Conservation (phyloP, 768 basidiomycete genomes). For the Lentinula edodes region DNA sequence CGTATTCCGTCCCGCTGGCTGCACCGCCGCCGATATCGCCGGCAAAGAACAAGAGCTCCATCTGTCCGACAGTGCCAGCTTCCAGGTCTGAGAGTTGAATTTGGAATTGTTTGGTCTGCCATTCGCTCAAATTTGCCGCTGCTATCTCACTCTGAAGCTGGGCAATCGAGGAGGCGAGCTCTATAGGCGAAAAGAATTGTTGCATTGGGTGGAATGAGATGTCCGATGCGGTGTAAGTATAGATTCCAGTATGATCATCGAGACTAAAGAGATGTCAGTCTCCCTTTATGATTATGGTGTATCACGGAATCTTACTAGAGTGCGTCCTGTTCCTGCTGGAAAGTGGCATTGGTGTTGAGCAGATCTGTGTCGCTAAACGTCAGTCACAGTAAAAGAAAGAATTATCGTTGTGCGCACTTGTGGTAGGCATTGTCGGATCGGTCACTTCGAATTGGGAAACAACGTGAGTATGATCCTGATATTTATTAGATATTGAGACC, state of each 20-base stretch:
- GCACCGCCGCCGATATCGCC: background rate
- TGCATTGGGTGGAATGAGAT: slow-evolving; percentile 2
- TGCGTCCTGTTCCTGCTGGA: background rate
- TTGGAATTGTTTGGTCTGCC: background rate
- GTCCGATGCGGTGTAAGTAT: background rate
- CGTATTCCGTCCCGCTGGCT: background rate
- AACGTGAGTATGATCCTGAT: background rate
- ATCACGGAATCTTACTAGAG: background rate
- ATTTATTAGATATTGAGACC: background rate
- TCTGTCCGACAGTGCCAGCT: background rate
- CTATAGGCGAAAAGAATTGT: background rate
- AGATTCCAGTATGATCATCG: slow-evolving; percentile 1
- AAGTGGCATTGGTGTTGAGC: background rate
- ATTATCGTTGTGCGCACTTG: no score
- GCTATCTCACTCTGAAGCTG: background rate
- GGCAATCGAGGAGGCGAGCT: background rate
- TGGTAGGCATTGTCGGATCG: background rate
- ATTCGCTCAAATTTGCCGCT: background rate
- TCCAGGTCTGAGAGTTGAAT: background rate
- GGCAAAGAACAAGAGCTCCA: background rate
- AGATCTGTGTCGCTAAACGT: background rate
- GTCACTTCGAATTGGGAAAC: background rate
- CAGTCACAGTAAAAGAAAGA: no score
- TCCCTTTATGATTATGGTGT: no score
- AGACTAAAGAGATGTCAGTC: background rate